Evolutionary conservation across 2,329 filamentous ascomycete genomes (phyloP).

Genomic region (Emmonsia crescens): DNA sequence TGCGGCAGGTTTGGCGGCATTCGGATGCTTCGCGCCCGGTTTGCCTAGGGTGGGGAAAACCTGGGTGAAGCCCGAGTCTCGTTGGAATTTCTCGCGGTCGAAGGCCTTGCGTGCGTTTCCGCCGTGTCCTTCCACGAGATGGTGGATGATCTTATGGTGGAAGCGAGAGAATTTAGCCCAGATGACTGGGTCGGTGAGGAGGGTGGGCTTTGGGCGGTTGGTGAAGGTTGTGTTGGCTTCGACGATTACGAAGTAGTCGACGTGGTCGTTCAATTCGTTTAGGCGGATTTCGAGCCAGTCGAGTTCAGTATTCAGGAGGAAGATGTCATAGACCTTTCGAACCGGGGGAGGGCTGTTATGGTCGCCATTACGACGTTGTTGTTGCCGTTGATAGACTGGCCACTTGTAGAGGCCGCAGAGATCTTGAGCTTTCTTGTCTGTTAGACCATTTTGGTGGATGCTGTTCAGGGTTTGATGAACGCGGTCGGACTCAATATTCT

Average conservation of each 20-base stretch:
- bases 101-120: constrained; percentile 24
- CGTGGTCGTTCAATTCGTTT: constrained; percentile 44
- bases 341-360: background rate
- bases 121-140: constrained; percentile 33
- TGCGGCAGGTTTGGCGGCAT: background rate
- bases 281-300: constrained; percentile 57
- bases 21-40: background rate
- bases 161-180: constrained; percentile 44
- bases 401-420: background rate
- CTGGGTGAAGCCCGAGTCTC: constrained; percentile 48
- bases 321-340: constrained; percentile 50
- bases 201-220: constrained; percentile 40
- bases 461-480: background rate
- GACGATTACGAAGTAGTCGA: constrained; percentile 56
- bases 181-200: constrained; percentile 42
- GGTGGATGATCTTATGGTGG: constrained; percentile 51
- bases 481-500: background rate
- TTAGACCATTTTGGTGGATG: background rate
- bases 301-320: constrained; percentile 53
- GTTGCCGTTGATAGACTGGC: background rate
- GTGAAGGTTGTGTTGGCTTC: constrained; percentile 51
- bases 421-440: background rate
- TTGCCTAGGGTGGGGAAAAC: constrained; percentile 40
- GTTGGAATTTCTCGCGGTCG: constrained; percentile 44
- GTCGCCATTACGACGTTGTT: background rate